Conservation (phyloP, 331 rosid genomes). For the Cucumis variabilis region DNA sequence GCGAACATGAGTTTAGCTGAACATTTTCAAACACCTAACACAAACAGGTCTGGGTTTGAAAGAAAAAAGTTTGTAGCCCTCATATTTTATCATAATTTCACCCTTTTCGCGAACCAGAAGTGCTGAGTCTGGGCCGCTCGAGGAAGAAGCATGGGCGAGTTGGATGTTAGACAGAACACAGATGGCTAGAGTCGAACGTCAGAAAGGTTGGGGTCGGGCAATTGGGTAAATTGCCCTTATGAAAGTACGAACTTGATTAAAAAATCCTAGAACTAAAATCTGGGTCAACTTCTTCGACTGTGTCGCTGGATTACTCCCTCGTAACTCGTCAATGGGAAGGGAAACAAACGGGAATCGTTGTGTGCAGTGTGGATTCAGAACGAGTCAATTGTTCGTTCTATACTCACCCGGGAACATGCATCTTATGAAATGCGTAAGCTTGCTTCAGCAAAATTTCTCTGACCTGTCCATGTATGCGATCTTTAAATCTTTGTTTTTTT, state of each 20-base stretch:
- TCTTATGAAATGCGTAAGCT: slow-evolving; percentile 89
- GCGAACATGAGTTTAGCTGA: too few relatives aligned
- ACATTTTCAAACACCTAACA: too few relatives aligned
- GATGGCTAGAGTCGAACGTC: not conserved
- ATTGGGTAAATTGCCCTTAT: not conserved
- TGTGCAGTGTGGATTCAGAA: slow-evolving; percentile 68
- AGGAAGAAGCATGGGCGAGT: not conserved
- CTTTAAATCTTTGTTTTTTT: not conserved
- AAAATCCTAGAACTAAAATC: not conserved
- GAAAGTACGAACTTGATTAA: not conserved
- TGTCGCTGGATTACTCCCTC: not conserved
- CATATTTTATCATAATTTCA: too few relatives aligned
- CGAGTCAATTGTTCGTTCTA: slow-evolving; percentile 69
- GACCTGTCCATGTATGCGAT: not conserved
- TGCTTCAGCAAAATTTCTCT: not conserved
- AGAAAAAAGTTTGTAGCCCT: too few relatives aligned
- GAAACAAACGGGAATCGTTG: slow-evolving; percentile 67
- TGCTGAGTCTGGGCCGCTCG: not conserved
- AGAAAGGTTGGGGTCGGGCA: not conserved
- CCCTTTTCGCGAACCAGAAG: too few relatives aligned
- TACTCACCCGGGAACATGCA: slow-evolving; percentile 94
- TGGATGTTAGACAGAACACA: not conserved
- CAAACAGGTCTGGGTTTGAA: too few relatives aligned
- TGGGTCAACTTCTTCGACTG: not conserved
- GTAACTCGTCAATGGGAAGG: not conserved